phyloP scores from a whole-genome alignment of 495 filamentous ascomycete genomes.

The Talaromyces stipitatus region DNA sequence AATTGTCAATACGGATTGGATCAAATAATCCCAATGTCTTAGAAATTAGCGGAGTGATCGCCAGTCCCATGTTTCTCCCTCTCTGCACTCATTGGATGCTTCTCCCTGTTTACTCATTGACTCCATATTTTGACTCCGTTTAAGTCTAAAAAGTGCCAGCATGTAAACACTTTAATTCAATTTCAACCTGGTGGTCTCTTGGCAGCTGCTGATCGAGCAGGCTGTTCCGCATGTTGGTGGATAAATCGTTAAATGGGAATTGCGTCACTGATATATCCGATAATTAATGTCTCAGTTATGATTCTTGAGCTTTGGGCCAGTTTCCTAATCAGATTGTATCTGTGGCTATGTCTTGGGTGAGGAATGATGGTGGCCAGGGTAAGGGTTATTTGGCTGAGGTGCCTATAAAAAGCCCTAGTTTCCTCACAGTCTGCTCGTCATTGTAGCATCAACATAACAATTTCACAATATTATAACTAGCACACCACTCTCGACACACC shows the following conservation, averaged over 20 bases:
- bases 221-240: background rate
- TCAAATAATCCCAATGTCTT: background rate
- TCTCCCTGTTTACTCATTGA: background rate
- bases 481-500: background rate
- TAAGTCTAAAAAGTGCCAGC: too few species aligned
- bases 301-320: too few species aligned
- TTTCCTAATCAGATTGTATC: background rate
- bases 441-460: background rate
- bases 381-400: background rate
- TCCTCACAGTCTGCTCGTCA: background rate
- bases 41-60: background rate
- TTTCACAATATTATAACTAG: background rate
- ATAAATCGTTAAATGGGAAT: too few species aligned
- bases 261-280: background rate
- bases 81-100: background rate
- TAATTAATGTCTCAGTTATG: background rate
- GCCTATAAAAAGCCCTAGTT: slow-evolving; percentile 1
- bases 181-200: too few species aligned
- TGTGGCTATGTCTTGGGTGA: background rate
- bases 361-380: background rate
- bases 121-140: too few species aligned
- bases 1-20: too few species aligned
- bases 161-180: too few species aligned
- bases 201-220: background rate
- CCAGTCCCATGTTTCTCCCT: background rate